Percentiles rank a stretch among this genome's conserved stretches.
These are phyloP conservation scores for Rhodotorula sp. DNA, from an alignment of 1,284 basidiomycete species.

Conservation along the genomic window DNA sequence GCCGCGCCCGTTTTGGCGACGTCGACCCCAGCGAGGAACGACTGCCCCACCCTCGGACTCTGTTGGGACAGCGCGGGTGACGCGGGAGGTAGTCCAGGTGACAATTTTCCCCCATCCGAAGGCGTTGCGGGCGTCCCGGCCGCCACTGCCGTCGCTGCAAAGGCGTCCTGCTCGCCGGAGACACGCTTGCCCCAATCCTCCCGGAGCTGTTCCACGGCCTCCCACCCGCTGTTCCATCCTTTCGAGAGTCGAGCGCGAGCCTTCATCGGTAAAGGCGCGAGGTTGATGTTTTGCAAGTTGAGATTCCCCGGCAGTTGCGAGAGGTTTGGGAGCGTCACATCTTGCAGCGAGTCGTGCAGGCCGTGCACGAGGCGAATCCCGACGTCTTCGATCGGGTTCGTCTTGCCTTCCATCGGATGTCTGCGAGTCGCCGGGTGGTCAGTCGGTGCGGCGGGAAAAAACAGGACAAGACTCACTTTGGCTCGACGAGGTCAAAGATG, in stretches of 20 bases:
- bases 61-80: background rate
- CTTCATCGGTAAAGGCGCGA: slow-evolving; percentile 11
- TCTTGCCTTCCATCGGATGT: slow-evolving; percentile 84
- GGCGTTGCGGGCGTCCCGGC: background rate
- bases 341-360: slow-evolving; percentile 66
- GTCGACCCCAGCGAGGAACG: slow-evolving; percentile 34
- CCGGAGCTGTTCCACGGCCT: slow-evolving; percentile 11
- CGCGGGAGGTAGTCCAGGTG: background rate
- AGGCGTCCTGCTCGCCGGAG: background rate
- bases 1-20: slow-evolving; percentile 36
- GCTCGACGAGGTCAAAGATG: slow-evolving; percentile 88
- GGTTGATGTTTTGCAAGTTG: background rate
- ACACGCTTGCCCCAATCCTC: slow-evolving; percentile 11
- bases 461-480: slow-evolving; percentile 50
- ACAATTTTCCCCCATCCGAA: background rate
- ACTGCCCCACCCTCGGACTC: background rate
- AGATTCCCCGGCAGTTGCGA: slow-evolving; percentile 5
- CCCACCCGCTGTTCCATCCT: slow-evolving; percentile 6
- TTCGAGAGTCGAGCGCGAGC: slow-evolving; percentile 16
- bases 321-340: slow-evolving; percentile 61
- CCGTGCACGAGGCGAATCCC: slow-evolving; percentile 82
- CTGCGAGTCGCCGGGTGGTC: slow-evolving; percentile 33
- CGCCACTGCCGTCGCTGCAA: background rate
- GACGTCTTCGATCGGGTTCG: slow-evolving; percentile 82
- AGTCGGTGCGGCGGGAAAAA: too few species aligned